phyloP scores from a whole-genome alignment of 257 asterid genomes.

The Mentha longifolia region DNA sequence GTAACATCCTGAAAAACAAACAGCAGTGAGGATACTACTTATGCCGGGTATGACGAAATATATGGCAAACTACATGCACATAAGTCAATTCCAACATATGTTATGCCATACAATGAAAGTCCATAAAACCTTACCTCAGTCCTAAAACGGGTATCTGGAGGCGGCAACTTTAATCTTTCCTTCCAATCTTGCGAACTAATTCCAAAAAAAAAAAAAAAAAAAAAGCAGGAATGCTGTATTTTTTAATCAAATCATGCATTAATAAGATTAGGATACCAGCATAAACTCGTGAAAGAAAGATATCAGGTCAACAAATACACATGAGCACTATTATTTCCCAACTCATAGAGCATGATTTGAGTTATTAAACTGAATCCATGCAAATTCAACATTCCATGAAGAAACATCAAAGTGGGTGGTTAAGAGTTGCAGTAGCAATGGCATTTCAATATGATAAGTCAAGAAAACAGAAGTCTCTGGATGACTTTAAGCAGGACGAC shows the following conservation, averaged over 20 bases:
- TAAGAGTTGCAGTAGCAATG: conserved; percentile 13
- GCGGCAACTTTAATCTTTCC: conserved; percentile 59
- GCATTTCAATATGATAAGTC: neutral
- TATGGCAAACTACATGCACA: conserved; percentile 5
- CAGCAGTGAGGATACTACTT: conserved; percentile 9
- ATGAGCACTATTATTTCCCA: neutral
- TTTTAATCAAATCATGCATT: conserved; percentile 3
- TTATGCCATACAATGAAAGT: neutral
- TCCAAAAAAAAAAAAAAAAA: conserved; percentile 32
- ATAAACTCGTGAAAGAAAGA: neutral
- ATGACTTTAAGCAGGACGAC: no score
- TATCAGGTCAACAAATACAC: no score
- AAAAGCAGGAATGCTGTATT: conserved; percentile 18
- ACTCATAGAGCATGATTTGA: neutral
- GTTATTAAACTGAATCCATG: neutral
- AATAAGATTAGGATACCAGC: neutral
- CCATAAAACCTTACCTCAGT: conserved; percentile 59
- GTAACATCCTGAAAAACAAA: conserved; percentile 67
- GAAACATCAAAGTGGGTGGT: neutral
- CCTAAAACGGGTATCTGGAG: conserved; percentile 62
- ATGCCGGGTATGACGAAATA: conserved; percentile 7
- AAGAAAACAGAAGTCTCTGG: no score
- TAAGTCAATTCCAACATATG: neutral
- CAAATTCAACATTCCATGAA: neutral
- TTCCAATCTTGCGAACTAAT: conserved; percentile 78